Base-by-base conservation (phyloP, 2,329 filamentous ascomycete species). In the Clonostachys sp. region DNA sequence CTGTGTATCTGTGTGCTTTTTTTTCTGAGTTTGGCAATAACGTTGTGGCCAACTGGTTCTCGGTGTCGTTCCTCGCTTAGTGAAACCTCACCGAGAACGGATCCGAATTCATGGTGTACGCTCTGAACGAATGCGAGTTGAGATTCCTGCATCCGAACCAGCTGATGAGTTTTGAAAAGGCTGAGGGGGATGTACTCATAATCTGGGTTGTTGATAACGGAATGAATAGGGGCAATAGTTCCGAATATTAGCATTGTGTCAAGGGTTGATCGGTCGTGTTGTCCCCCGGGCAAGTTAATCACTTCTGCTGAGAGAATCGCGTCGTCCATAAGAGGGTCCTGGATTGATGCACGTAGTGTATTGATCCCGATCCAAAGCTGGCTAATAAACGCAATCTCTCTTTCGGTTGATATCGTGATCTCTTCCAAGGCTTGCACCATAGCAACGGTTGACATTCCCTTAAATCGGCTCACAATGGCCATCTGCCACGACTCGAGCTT, bases 111-210 rank as follows among this genome's bases (percentile, higher is more conserved):
- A 50, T 78, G 74, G 55, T 83, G 78, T 3, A 85, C 72, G 34
- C 74, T 74, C 48, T 79, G 75, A 2, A 77, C 73, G 55, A 89
- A 88, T 3, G 73, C 74, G 5, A 79, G 72, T 41, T 82, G 74
- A 52, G 81, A 77, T 1, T 74, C 69, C 54, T 83, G 77, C n/a
- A 43, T 18, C 14, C 12, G 12, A 0, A 80, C 74, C 51, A 84
- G 76, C 61, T 89, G 86, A 49, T 84, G 82, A 8, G 78, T 70
- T 53, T 80, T 82, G 68, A 88, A 87, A 53, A 88, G 81, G 41
- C 67, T 76, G 33, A 87, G 66, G 0, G 85, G 83, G 2, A 78
- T 71, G 53, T 86, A 85, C 47, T 75, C 71, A 56, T 80, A 77
- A 30, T 73, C 72, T 2, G 75, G 66, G 18, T 75, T 74, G 3